A percentile compares a stretch with the other conserved stretches of the same genome.
These are phyloP conservation scores for Leishmania amazonensis DNA, from an alignment of 208 protist species.

Conservation along the genomic window DNA sequence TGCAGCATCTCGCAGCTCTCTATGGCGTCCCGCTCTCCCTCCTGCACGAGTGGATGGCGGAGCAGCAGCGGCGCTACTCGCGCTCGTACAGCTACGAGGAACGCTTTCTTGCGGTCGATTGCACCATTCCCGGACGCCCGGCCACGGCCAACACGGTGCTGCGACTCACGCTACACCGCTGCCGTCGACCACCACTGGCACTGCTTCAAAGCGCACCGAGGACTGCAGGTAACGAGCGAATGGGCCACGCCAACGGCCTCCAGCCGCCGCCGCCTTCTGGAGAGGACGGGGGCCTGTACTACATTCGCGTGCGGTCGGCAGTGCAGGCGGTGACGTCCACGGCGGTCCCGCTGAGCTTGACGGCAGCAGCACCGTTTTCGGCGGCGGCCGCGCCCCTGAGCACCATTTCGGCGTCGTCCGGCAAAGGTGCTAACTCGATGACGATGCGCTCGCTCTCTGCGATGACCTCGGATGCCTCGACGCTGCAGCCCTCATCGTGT, in stretches of 20 bases:
- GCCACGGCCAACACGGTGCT: constrained; percentile 33
- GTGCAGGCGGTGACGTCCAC: constrained; percentile 18
- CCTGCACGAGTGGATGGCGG: constrained; percentile 51
- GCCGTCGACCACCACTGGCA: constrained; percentile 38
- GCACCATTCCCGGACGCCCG: constrained; percentile 36
- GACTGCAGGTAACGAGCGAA: neutral
- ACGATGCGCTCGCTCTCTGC: neutral
- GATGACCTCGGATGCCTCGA: neutral
- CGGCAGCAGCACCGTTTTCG: neutral
- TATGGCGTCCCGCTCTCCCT: constrained; percentile 42
- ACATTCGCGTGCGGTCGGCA: constrained; percentile 15
- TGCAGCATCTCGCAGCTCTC: constrained; percentile 52
- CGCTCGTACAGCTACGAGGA: constrained; percentile 70
- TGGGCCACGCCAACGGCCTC: neutral
- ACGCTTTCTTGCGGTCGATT: constrained; percentile 65
- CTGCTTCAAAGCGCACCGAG: neutral
- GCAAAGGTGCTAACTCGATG: neutral
- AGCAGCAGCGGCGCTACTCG: constrained; percentile 41
- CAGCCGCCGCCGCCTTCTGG: neutral
- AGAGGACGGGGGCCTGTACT: constrained; percentile 12
- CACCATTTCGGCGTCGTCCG: neutral
- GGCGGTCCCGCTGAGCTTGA: constrained; percentile 23
- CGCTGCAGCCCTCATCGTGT: neutral
- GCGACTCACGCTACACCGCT: constrained; percentile 56
- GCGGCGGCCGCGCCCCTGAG: neutral